Evolutionary conservation across 2,329 filamentous ascomycete genomes (phyloP), one percentile per base, ranked within the genome.

Genomic region (Chrysosporium keratinophilum): DNA sequence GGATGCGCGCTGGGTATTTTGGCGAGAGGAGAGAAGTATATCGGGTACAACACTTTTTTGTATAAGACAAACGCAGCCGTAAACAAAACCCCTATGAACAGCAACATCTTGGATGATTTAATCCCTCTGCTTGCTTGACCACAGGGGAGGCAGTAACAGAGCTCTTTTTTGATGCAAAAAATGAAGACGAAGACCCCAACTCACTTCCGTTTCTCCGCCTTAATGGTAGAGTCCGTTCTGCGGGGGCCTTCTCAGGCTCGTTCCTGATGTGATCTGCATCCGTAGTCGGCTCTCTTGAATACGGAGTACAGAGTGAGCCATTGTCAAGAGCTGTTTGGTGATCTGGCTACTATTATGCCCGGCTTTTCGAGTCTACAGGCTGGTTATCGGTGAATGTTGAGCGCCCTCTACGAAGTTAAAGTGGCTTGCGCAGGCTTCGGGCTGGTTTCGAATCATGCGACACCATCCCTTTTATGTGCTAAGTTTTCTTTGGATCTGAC

Each of bases 1-100:
- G 53, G 53, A 23, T 55, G 53, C 7, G 41, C 53, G 14, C 41
- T 46, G 2, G 53, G 53, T 7, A 55, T 39, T 40, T 55, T 55
- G 23, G 53, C 34, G 6, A 55, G 43, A 15, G 53, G 53, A 44
- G 53, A 55, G 20, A 55, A 23, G 19, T 46, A 55, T 11, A 55
- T 12, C 14, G 49, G 40, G 33, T 52, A 52, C 31, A 52, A 9
- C 12, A 52, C 40, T 23, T 15, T 31, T 40, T 52, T 45, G 33
- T 52, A 52, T 34, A 52, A 9, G 34, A 46, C 33, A 19, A 45
- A 31, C 35, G 42, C 42, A 33, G 46, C 31, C 11, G 42, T 35
- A 42, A 52, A 14, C 20, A 41, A 31, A 11, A 31, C 19, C 10
- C 42, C 33, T 41, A 35, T 34, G 33, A 52, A 33, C 14, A 52